Evolutionary conservation across 192 early-diverging fungal species (phyloP).

Genomic region (Linnemannia schmuckeri): DNA sequence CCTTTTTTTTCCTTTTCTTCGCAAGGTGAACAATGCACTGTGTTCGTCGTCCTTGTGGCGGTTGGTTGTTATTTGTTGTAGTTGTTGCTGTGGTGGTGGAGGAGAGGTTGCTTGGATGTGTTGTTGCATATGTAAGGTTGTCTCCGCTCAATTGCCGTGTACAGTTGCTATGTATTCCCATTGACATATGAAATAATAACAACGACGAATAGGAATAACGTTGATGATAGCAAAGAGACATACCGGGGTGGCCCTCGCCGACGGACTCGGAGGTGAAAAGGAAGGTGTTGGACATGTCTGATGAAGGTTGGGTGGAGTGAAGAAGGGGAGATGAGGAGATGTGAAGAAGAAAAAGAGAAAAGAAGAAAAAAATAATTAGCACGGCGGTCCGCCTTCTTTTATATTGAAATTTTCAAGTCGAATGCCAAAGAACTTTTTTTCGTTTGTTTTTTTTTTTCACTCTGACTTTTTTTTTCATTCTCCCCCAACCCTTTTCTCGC

Average conservation of each 20-base stretch:
- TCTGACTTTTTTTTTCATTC: constrained; percentile 4
- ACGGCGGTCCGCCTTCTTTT: constrained; percentile 11
- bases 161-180: no score
- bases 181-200: background rate
- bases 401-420: constrained; percentile 10
- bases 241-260: constrained; percentile 99
- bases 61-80: background rate
- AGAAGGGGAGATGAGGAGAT: constrained; percentile 5
- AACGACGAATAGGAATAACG: constrained; percentile 1
- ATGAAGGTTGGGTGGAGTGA: constrained; percentile 16
- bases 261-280: constrained; percentile 99
- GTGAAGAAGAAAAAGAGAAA: constrained; percentile 14
- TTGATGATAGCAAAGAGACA: background rate
- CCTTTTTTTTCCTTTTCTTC: background rate
- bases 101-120: background rate
- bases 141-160: no score
- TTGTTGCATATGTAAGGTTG: no score
- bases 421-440: constrained; percentile 8
- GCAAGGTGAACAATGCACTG: background rate
- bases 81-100: background rate
- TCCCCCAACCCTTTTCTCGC: constrained; percentile 1
- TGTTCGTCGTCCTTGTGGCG: background rate
- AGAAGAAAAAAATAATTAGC: background rate
- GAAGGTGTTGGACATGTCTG: constrained; percentile 74
- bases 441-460: background rate